A percentile compares a stretch with the other conserved stretches of the same genome.
These are phyloP conservation scores for Remersonia thermophila DNA, from an alignment of 2,329 filamentous ascomycete species.

Conservation along the genomic window DNA sequence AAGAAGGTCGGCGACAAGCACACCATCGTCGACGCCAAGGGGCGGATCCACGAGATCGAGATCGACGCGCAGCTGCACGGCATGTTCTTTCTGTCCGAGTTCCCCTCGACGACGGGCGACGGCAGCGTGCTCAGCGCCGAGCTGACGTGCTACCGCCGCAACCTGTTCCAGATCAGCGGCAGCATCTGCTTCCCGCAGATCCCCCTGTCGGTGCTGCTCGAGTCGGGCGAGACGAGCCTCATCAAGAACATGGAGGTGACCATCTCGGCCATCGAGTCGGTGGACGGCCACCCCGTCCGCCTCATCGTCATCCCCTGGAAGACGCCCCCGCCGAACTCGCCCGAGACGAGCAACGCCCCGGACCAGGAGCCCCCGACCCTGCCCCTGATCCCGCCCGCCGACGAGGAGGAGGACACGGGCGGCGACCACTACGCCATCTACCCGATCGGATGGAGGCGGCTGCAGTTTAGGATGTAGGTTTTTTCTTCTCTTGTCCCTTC, in stretches of 20 bases:
- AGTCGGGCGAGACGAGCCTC: slow-evolving; percentile 71
- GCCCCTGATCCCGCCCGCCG: slow-evolving; percentile 56
- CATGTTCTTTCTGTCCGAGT: slow-evolving; percentile 82
- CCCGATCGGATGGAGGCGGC: slow-evolving; percentile 82
- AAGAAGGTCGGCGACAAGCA: slow-evolving; percentile 45
- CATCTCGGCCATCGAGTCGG: slow-evolving; percentile 87
- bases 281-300: slow-evolving; percentile 82
- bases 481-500: slow-evolving; percentile 1
- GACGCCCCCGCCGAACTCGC: slow-evolving; percentile 70
- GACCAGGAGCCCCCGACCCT: slow-evolving; percentile 83
- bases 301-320: slow-evolving; percentile 98
- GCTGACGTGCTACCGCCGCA: slow-evolving; percentile 88
- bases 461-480: slow-evolving; percentile 74
- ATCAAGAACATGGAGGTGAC: slow-evolving; percentile 75
- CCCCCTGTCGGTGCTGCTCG: slow-evolving; percentile 68
- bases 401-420: slow-evolving; percentile 47
- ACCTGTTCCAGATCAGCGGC: slow-evolving; percentile 91
- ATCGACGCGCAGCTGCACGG: slow-evolving; percentile 65
- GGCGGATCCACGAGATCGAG: slow-evolving; percentile 48
- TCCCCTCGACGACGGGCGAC: slow-evolving; percentile 51
- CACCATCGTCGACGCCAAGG: slow-evolving; percentile 47
- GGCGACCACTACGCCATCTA: slow-evolving; percentile 73
- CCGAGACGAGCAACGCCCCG: slow-evolving; percentile 48
- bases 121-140: slow-evolving; percentile 57
- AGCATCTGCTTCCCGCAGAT: slow-evolving; percentile 28